These are phyloP conservation scores for Blastobotrys arbuscula DNA, from an alignment of 1,139 yeast species.

Conservation along the genomic window DNA sequence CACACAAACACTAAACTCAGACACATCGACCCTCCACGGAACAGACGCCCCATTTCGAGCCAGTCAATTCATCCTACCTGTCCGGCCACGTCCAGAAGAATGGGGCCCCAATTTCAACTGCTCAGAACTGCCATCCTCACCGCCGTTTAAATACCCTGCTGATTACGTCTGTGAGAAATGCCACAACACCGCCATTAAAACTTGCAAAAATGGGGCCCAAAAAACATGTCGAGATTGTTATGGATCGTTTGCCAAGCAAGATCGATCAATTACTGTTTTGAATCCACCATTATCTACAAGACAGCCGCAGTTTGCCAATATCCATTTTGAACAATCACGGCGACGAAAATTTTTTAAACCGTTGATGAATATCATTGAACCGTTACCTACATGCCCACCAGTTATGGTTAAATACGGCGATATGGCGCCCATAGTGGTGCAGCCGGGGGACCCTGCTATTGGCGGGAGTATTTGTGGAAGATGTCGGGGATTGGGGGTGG, in stretches of 20 bases:
- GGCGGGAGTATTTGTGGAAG: constrained; percentile 77
- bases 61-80: constrained; percentile 8
- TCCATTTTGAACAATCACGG: background rate
- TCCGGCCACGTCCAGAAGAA: constrained; percentile 8
- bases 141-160: constrained; percentile 64
- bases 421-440: constrained; percentile 43
- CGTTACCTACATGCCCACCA: constrained; percentile 13
- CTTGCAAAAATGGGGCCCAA: background rate
- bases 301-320: background rate
- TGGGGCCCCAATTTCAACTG: constrained; percentile 6
- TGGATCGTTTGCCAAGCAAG: constrained; percentile 49
- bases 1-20: background rate
- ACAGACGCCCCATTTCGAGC: constrained; percentile 1
- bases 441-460: constrained; percentile 77
- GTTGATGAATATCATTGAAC: constrained; percentile 6
- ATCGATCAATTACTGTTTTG: constrained; percentile 13
- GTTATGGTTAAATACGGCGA: constrained; percentile 14
- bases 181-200: constrained; percentile 65
- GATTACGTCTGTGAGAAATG: constrained; percentile 63
- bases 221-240: constrained; percentile 71
- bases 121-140: constrained; percentile 26
- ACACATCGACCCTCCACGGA: background rate
- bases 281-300: constrained; percentile 14
- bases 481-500: constrained; percentile 67
- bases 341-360: background rate